Base-by-base conservation (phyloP, 2,329 filamentous ascomycete species). In the Colletotrichum lindemuthianum region DNA sequence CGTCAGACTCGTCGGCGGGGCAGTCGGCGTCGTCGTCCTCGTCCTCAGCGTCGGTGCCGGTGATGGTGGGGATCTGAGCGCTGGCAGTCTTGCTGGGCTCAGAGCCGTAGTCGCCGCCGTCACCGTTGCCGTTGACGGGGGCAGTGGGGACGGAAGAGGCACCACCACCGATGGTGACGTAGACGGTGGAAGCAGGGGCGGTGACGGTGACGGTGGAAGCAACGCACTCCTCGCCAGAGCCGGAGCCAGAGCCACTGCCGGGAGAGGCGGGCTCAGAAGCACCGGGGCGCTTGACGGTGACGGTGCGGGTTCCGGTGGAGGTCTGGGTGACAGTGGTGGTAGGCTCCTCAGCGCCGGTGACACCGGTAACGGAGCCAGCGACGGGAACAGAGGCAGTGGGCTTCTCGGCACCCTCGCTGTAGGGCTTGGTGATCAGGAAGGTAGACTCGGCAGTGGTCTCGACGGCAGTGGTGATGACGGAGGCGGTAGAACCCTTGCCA, bases 391-490 rank as follows among this genome's bases (percentile, higher is more conserved):
- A 45, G 37, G 60, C 49, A 40, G 49, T 43, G 16, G 49, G 43
- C 39, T 56, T 37, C 3, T 12, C 49, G 40, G 41, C 43, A 52
- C 51, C 53, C 6, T 58, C 51, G 44, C 41, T 39, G 54, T 16
- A 34, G 43, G 61, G 61, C 58, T 61, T 61, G 60, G 65, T 48
- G 37, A 67, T 69, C 40, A 76, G 76, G 69, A 73, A 57, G 66
- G 80, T 80, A 69, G 76, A 72, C 70, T 78, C 69, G 68, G 78
- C 72, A 65, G 80, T 82, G 65, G 78, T 75, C 55, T 73, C 80
- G 65, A 84, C 72, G 60, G 80, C 77, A 70, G 80, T 82, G 67
- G 74, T 76, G 77, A 81, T 67, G 71, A 80, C 55, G 33, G 69
- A 70, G 63, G 71, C 71, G 9, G 64, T 67, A n/a, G 68, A 68